Conservation (phyloP, 768 basidiomycete species). For the Ramaria rubella region DNA sequence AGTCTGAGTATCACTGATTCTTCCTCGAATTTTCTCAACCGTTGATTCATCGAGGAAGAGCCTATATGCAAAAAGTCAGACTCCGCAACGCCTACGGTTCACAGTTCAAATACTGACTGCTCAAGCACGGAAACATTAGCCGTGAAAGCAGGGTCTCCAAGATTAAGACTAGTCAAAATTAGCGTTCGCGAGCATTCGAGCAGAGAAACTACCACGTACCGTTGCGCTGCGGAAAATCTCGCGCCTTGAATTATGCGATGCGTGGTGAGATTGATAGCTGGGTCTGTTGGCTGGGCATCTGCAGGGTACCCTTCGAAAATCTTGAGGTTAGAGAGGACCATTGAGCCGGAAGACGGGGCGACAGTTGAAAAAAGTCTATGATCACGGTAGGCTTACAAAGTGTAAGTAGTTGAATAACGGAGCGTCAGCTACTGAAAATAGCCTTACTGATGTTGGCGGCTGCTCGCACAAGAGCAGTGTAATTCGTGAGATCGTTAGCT, state of each 20-base stretch:
- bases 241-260: constrained; percentile 30
- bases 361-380: constrained; percentile 28
- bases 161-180: constrained; percentile 19
- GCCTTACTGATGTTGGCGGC: too few species aligned
- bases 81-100: neutral
- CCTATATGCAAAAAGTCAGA: too few species aligned
- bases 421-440: too few species aligned
- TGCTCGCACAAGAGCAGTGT: too few species aligned
- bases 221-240: constrained; percentile 29
- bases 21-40: too few species aligned
- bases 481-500: too few species aligned
- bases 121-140: too few species aligned
- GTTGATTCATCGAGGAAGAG: too few species aligned
- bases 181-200: constrained; percentile 26
- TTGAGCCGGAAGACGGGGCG: too few species aligned
- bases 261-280: constrained; percentile 26
- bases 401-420: neutral
- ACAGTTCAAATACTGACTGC: constrained; percentile 21
- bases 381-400: constrained; percentile 15
- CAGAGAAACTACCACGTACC: constrained; percentile 29
- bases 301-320: constrained; percentile 27
- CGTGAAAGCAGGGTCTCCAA: too few species aligned
- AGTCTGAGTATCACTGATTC: too few species aligned
- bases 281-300: constrained; percentile 15
- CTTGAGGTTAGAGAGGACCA: constrained; percentile 31